phyloP scores from a whole-genome alignment of 495 filamentous ascomycete genomes.

The Tuber calosporum region DNA sequence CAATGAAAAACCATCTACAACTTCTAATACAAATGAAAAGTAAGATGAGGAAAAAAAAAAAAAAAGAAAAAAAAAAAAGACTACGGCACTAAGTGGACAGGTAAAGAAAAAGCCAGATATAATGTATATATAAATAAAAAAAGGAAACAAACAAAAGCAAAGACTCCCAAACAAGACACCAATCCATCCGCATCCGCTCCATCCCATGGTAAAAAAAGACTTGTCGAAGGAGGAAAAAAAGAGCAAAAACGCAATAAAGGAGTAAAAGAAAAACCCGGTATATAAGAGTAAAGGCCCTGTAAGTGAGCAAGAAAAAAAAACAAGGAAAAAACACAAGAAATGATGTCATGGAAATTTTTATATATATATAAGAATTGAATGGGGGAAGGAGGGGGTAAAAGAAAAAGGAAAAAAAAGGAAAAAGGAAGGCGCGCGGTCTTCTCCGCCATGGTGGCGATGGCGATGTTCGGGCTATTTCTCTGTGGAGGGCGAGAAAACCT shows the following conservation, averaged over 20 bases:
- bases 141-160: slow-evolving; percentile 19
- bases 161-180: slow-evolving; percentile 18
- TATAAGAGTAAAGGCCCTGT: slow-evolving; percentile 27
- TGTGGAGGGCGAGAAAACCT: background rate
- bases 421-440: background rate
- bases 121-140: slow-evolving; percentile 7
- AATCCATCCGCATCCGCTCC: slow-evolving; percentile 26
- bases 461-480: background rate
- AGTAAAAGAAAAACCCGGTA: slow-evolving; percentile 25
- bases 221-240: slow-evolving; percentile 19
- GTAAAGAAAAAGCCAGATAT: slow-evolving; percentile 15
- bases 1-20: background rate
- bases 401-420: slow-evolving; percentile 17
- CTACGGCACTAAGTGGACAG: slow-evolving; percentile 13
- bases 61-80: slow-evolving; percentile 18
- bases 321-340: slow-evolving; percentile 38
- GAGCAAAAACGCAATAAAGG: slow-evolving; percentile 19
- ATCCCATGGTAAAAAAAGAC: slow-evolving; percentile 40
- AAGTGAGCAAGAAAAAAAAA: slow-evolving; percentile 47
- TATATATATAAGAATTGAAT: background rate
- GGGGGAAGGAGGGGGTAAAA: slow-evolving; percentile 43
- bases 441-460: background rate
- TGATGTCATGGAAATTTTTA: background rate
- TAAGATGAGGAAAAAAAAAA: slow-evolving; percentile 9
- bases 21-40: slow-evolving; percentile 18